Conservation (phyloP, 495 filamentous ascomycete species). For the Aspergillus ostianus region DNA sequence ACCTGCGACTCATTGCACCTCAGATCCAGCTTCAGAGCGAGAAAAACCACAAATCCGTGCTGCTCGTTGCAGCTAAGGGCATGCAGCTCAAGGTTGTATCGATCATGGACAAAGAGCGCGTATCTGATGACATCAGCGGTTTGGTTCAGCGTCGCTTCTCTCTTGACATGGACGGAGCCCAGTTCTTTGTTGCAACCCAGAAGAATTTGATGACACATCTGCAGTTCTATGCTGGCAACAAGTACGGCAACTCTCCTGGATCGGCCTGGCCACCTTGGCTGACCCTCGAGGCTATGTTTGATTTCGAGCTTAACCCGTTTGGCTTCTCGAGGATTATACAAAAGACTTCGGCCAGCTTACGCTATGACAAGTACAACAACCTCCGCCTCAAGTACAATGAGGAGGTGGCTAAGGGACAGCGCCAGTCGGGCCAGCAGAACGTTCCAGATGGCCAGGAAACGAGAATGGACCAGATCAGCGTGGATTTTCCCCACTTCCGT, state of each 20-base stretch:
- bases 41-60: slow-evolving; percentile 90
- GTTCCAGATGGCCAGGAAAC: slow-evolving; percentile 56
- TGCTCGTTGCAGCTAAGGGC: slow-evolving; percentile 89
- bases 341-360: slow-evolving; percentile 86
- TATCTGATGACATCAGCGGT: slow-evolving; percentile 89
- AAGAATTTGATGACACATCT: slow-evolving; percentile 82
- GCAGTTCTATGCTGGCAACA: slow-evolving; percentile 90
- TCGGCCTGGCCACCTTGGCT: slow-evolving; percentile 98
- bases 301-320: slow-evolving; percentile 87
- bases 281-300: slow-evolving; percentile 96
- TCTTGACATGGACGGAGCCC: slow-evolving; percentile 91
- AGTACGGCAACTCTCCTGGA: slow-evolving; percentile 79
- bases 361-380: slow-evolving; percentile 98
- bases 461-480: slow-evolving; percentile 91
- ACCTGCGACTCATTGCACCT: slow-evolving; percentile 90
- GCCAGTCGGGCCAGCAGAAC: slow-evolving; percentile 33
- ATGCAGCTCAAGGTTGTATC: slow-evolving; percentile 97
- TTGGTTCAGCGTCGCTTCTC: slow-evolving; percentile 92
- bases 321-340: slow-evolving; percentile 95
- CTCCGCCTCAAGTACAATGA: slow-evolving; percentile 97
- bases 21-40: slow-evolving; percentile 98
- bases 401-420: slow-evolving; percentile 65
- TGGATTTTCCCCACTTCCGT: slow-evolving; percentile 89
- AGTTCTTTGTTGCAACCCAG: slow-evolving; percentile 95
- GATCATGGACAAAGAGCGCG: slow-evolving; percentile 93